Percentiles rank a stretch among this genome's conserved stretches.
Evolutionary conservation across 257 asterid genomes (phyloP).

Genomic region (Solanum infundibuliforme): DNA sequence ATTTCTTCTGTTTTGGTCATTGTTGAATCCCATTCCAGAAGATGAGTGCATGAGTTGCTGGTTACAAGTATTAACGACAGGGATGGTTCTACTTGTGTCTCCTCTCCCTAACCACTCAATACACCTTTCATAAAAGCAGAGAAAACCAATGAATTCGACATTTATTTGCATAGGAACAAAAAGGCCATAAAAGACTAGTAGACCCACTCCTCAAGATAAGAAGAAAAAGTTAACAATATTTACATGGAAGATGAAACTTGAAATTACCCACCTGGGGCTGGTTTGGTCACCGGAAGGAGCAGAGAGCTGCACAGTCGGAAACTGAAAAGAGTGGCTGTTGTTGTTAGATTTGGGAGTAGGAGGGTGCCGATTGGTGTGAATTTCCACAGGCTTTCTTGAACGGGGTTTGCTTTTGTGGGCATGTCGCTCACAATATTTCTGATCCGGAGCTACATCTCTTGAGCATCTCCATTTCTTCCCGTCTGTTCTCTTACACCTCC

Average conservation of each 20-base stretch:
- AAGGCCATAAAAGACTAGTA: slow-evolving; percentile 3
- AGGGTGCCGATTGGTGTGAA: slow-evolving; percentile 7
- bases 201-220: slow-evolving; percentile 20
- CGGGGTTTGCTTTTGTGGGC: slow-evolving; percentile 24
- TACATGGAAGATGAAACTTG: neutral
- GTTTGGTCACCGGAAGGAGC: slow-evolving; percentile 25
- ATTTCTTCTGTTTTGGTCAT: slow-evolving; percentile 1
- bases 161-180: slow-evolving; percentile 21
- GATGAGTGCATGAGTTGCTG: slow-evolving; percentile 16
- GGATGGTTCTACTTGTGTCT: slow-evolving; percentile 11
- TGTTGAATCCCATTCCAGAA: slow-evolving; percentile 5
- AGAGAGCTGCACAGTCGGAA: slow-evolving; percentile 16
- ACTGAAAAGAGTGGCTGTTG: neutral
- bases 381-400: slow-evolving; percentile 40
- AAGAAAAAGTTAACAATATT: slow-evolving; percentile 6
- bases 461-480: slow-evolving; percentile 74
- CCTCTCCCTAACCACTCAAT: slow-evolving; percentile 45
- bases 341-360: neutral
- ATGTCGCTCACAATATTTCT: slow-evolving; percentile 24
- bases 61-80: slow-evolving; percentile 4
- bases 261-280: slow-evolving; percentile 20
- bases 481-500: slow-evolving; percentile 72
- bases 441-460: slow-evolving; percentile 19
- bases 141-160: neutral
- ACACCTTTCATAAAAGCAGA: slow-evolving; percentile 19